Evolutionary conservation across 768 basidiomycete species (phyloP).

Genomic region (Favolaschia claudopus): DNA sequence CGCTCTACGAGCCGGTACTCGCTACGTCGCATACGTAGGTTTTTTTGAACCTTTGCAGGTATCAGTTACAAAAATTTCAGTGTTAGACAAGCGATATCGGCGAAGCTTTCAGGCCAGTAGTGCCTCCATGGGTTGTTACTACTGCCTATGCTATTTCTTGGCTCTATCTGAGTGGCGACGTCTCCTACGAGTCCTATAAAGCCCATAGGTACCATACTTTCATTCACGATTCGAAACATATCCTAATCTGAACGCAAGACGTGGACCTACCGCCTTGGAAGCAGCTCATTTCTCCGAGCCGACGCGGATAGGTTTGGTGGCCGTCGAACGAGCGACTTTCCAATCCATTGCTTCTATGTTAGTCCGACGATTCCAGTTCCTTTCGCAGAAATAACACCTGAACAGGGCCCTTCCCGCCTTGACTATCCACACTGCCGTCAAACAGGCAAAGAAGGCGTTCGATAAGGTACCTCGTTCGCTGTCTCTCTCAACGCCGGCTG

Average conservation of each 20-base stretch:
- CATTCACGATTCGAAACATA: too few relatives aligned
- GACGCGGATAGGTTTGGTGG: slow-evolving; percentile 71
- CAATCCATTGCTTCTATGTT: slow-evolving; percentile 87
- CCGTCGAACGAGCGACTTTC: slow-evolving; percentile 79
- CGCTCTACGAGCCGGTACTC: slow-evolving; percentile 69
- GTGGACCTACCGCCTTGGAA: slow-evolving; percentile 72
- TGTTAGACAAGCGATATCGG: slow-evolving; percentile 80
- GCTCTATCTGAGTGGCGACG: slow-evolving; percentile 82
- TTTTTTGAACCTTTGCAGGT: not conserved
- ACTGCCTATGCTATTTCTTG: slow-evolving; percentile 85
- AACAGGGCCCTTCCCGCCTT: slow-evolving; percentile 82
- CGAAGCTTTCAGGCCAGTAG: slow-evolving; percentile 83
- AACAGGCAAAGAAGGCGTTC: slow-evolving; percentile 74
- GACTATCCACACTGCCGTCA: slow-evolving; percentile 85
- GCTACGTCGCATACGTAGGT: slow-evolving; percentile 83
- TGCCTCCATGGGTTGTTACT: slow-evolving; percentile 73
- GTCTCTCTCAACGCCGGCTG: too few relatives aligned
- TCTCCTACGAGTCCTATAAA: slow-evolving; percentile 84
- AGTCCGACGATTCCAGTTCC: slow-evolving; percentile 42
- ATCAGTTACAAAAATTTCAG: slow-evolving; percentile 27
- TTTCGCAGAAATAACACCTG: not conserved
- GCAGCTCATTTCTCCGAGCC: slow-evolving; percentile 75
- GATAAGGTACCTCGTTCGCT: too few relatives aligned
- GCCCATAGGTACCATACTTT: too few relatives aligned
- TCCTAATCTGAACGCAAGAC: too few relatives aligned